These are phyloP conservation scores for Platanus orientalis DNA, from an alignment of 164 flowering plant species.

Conservation along the genomic window DNA sequence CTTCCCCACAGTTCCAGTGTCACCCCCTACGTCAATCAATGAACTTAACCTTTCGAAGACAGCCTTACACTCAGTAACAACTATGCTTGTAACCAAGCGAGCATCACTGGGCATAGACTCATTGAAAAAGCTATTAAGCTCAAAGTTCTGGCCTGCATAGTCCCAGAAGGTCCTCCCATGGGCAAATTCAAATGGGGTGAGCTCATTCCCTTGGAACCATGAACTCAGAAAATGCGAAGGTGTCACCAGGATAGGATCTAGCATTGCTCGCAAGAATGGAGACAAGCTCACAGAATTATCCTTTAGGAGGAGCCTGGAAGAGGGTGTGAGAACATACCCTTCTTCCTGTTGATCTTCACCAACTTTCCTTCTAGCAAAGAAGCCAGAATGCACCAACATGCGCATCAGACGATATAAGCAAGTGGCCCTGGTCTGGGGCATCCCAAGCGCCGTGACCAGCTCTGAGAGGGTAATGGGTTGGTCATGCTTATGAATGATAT, in stretches of 20 bases:
- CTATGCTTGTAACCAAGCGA: conserved; percentile 7
- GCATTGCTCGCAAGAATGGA: conserved; percentile 5
- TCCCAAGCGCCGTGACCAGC: conserved; percentile 13
- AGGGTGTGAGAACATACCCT: conserved; percentile 18
- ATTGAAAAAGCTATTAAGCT: conserved; percentile 15
- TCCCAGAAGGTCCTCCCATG: conserved; percentile 29
- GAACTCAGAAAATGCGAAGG: conserved; percentile 27
- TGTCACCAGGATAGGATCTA: conserved; percentile 19
- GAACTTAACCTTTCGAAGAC: too few species aligned
- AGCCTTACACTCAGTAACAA: conserved; percentile 7
- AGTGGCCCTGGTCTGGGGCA: conserved; percentile 12
- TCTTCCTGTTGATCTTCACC: conserved; percentile 15
- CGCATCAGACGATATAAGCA: conserved; percentile 36
- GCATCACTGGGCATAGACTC: conserved; percentile 30
- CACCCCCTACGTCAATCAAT: too few species aligned
- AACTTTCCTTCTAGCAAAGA: conserved; percentile 20
- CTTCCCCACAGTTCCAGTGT: conserved; percentile 4
- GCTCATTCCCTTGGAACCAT: too few species aligned
- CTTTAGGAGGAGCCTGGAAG: too few species aligned
- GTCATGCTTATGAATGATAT: conserved; percentile 27
- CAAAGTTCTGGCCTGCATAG: conserved; percentile 3
- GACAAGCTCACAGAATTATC: too few species aligned
- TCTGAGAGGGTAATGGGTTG: conserved; percentile 24
- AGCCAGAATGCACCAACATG: conserved; percentile 34
- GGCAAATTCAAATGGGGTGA: conserved; percentile 22